Evolutionary conservation across 768 basidiomycete species (phyloP).

Genomic region (Calocera cornea): DNA sequence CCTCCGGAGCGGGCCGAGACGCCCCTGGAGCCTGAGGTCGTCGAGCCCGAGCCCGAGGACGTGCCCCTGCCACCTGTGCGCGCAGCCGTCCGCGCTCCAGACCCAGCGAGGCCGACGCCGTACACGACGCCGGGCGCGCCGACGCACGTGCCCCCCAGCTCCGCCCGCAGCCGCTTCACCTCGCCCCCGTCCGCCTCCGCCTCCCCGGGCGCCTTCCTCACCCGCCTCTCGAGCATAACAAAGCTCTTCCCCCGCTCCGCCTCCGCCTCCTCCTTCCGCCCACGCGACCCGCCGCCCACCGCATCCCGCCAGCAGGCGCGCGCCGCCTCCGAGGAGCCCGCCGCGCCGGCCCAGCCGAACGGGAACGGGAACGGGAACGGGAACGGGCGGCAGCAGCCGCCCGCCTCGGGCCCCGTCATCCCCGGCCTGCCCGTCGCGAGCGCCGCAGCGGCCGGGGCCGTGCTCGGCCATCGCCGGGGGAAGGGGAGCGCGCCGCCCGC

Average conservation of each 20-base stretch:
- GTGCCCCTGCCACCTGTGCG: not conserved
- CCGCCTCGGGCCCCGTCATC: not conserved
- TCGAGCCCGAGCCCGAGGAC: not conserved
- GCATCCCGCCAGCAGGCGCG: not conserved
- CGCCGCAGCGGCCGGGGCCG: not conserved
- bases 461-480: not conserved
- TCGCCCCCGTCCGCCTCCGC: not conserved
- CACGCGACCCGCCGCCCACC: not conserved
- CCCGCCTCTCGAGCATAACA: not conserved
- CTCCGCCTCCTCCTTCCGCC: not conserved
- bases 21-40: not conserved
- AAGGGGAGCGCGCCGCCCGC: not conserved
- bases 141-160: not conserved
- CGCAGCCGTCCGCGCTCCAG: not conserved
- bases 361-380: too few species aligned
- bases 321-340: not conserved
- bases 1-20: not conserved
- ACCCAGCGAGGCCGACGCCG: not conserved
- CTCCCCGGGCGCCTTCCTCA: not conserved
- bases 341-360: not conserved
- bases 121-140: not conserved
- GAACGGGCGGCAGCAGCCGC: not conserved
- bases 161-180: not conserved
- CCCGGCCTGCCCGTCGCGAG: not conserved
- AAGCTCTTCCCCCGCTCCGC: not conserved